A percentile compares a stretch with the other conserved stretches of the same genome.
Evolutionary conservation across 352 stramenopile genomes (phyloP).

Genomic region (Phytopythium mirpurense): DNA sequence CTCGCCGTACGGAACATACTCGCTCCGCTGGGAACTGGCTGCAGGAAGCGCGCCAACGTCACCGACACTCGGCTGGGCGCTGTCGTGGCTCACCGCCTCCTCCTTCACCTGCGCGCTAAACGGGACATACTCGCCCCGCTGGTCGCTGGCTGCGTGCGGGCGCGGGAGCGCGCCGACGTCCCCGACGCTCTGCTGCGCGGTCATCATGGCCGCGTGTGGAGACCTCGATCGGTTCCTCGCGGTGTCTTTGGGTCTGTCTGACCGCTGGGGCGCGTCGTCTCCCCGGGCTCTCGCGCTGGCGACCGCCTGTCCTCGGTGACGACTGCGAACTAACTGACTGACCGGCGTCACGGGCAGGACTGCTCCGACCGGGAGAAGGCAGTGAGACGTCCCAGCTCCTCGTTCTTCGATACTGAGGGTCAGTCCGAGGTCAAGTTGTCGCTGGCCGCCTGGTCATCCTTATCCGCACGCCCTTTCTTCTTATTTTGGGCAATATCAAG

Average conservation of each 20-base stretch:
- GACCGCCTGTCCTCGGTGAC: slow-evolving; percentile 1
- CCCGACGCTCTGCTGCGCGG: slow-evolving; percentile 41
- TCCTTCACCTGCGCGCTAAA: slow-evolving; percentile 23
- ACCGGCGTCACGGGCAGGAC: background rate
- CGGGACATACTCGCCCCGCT: slow-evolving; percentile 6
- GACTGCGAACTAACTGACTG: background rate
- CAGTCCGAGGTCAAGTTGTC: too few species aligned
- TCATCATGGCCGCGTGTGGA: slow-evolving; percentile 41
- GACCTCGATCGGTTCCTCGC: too few species aligned
- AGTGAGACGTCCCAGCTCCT: too few species aligned
- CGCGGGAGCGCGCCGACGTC: slow-evolving; percentile 37
- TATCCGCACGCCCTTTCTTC: too few species aligned
- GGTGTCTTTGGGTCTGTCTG: too few species aligned
- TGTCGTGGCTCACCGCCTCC: slow-evolving; percentile 16
- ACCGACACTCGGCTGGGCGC: slow-evolving; percentile 40
- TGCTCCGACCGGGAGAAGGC: background rate
- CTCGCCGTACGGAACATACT: slow-evolving; percentile 7
- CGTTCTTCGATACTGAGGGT: too few species aligned
- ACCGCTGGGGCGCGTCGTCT: background rate
- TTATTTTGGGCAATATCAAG: too few species aligned
- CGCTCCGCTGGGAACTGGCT: slow-evolving; percentile 6
- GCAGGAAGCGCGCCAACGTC: slow-evolving; percentile 34
- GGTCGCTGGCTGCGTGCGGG: slow-evolving; percentile 16
- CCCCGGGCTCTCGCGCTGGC: background rate
- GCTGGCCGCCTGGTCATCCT: too few species aligned